Conservation (phyloP, 1,284 basidiomycete genomes). For the Tremellales sp. region DNA sequence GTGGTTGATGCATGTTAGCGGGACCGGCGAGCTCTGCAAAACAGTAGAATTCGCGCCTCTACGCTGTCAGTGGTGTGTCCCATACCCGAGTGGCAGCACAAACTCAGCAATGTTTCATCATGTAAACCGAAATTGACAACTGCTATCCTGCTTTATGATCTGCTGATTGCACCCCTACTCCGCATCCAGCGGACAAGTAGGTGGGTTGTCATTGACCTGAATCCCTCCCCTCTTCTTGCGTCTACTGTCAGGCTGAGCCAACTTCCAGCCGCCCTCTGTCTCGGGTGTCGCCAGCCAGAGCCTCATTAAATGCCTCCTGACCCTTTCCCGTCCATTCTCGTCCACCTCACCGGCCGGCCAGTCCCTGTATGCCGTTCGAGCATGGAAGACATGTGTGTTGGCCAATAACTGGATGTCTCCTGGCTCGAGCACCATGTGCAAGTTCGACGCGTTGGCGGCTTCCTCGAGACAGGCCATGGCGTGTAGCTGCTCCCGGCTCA, state of each 20-base stretch:
- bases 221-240: conserved; percentile 43
- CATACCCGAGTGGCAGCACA: too few species aligned
- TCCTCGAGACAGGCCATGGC: conserved; percentile 50
- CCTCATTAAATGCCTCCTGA: conserved; percentile 49
- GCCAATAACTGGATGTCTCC: conserved; percentile 48
- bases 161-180: conserved; percentile 1
- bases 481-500: conserved; percentile 40
- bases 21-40: too few species aligned
- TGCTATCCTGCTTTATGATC: neutral
- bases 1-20: too few species aligned
- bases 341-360: conserved; percentile 30
- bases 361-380: conserved; percentile 50
- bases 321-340: conserved; percentile 26
- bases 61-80: too few species aligned
- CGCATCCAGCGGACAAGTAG: conserved; percentile 5
- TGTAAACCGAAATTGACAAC: too few species aligned
- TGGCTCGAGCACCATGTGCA: conserved; percentile 51
- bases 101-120: too few species aligned
- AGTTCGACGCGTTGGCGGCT: conserved; percentile 43
- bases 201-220: conserved; percentile 22
- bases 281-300: conserved; percentile 49
- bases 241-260: conserved; percentile 44
- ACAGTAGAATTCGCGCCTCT: too few species aligned
- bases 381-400: conserved; percentile 47
- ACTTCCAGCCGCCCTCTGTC: conserved; percentile 48